Conservation (phyloP, 768 basidiomycete species). For the Suillus hirtellus region DNA sequence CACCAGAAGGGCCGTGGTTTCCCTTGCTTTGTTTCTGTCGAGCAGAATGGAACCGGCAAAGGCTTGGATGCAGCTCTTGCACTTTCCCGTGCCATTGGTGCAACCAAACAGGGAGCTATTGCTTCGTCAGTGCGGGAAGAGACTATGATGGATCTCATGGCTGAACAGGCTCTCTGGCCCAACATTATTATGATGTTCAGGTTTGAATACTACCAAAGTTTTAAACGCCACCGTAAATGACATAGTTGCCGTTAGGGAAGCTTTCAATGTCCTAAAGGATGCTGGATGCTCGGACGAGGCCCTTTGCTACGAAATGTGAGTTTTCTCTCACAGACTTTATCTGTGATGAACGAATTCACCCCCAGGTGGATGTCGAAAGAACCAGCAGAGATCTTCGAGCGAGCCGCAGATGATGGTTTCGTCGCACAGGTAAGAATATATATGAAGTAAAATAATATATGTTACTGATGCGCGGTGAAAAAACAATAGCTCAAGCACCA, state of each 20-base stretch:
- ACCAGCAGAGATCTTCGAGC: slow-evolving; percentile 68
- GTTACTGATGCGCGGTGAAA: slow-evolving; percentile 1
- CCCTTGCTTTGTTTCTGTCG: slow-evolving; percentile 65
- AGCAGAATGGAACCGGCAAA: slow-evolving; percentile 57
- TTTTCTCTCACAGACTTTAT: slow-evolving; percentile 1
- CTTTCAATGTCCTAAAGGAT: slow-evolving; percentile 61
- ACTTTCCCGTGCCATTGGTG: slow-evolving; percentile 57
- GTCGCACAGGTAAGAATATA: slow-evolving; percentile 45
- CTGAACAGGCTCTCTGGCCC: slow-evolving; percentile 68
- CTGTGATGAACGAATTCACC: slow-evolving; percentile 2
- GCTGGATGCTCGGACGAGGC: slow-evolving; percentile 69
- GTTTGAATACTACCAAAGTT: slow-evolving; percentile 25
- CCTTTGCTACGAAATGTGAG: slow-evolving; percentile 63
- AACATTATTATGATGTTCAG: slow-evolving; percentile 65
- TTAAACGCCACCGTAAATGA: not conserved
- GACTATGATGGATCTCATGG: slow-evolving; percentile 65
- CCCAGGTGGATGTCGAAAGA: slow-evolving; percentile 73
- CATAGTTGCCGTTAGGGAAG: slow-evolving; percentile 43
- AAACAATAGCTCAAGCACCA: slow-evolving; percentile 54
- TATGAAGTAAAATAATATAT: not conserved
- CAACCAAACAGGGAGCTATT: slow-evolving; percentile 63
- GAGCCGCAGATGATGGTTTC: slow-evolving; percentile 67
- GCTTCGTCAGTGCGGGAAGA: slow-evolving; percentile 63
- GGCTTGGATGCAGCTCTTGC: slow-evolving; percentile 51
- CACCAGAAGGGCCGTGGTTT: slow-evolving; percentile 62